These are phyloP conservation scores for Trichomonas vaginalis DNA, from an alignment of 208 protist genomes.

Conservation along the genomic window DNA sequence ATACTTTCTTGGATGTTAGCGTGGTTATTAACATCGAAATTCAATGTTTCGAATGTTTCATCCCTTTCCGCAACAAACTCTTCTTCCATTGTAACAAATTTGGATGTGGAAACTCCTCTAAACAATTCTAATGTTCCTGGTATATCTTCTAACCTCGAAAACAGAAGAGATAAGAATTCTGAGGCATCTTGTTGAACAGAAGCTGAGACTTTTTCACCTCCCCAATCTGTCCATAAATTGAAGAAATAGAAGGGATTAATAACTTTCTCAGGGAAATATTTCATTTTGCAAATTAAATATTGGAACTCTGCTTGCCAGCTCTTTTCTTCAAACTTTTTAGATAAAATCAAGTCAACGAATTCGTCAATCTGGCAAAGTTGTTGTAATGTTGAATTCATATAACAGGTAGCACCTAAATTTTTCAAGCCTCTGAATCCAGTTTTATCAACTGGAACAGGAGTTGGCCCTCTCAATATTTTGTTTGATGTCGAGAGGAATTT, in stretches of 20 bases:
- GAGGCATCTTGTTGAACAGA: neutral
- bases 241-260: neutral
- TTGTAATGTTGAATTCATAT: neutral
- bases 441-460: neutral
- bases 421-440: neutral
- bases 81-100: neutral
- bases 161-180: neutral
- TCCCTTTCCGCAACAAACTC: neutral
- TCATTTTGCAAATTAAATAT: neutral
- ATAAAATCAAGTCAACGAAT: neutral
- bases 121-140: neutral
- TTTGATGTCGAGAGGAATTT: neutral
- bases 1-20: neutral
- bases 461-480: neutral
- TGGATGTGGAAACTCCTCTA: neutral
- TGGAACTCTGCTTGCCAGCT: neutral
- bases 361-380: neutral
- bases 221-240: neutral
- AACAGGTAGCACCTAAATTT: neutral
- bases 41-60: neutral
- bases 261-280: neutral
- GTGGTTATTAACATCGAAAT: neutral
- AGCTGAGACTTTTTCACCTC: neutral
- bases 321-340: neutral
- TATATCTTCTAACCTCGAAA: neutral